Evolutionary conservation across 306 rosid species (phyloP), one percentile per base, ranked within the genome.

Genomic region (Trichosanthes cucumerina): DNA sequence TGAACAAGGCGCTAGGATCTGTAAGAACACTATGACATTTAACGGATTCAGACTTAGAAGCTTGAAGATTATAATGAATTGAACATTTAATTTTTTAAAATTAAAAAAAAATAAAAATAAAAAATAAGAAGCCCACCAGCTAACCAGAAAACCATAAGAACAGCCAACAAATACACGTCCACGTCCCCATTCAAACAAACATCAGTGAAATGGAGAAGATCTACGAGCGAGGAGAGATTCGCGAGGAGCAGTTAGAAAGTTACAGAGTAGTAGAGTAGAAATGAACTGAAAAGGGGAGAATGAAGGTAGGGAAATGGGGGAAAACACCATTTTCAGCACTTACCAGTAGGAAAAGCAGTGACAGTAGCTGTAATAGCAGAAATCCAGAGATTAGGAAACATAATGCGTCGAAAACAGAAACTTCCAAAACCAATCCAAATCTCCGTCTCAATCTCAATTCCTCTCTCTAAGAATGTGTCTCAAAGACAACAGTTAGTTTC

Each of bases 321-420:
- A 19, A 69, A 70, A 75, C 19, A 24, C 59, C 34, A 39, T 46
- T 28, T 28, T 77, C 7, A 34, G 38, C 76, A 33, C 26, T 71
- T 79, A 26, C 80, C 63, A 53, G 85, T 41, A 54, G 72, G 4
- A 52, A 24, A 34, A 31, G 59, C 56, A 62, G 77, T 65, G 34
- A 6, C 79, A 79, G 73, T 88, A 83, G 87, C 87, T 71, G 81
- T 86, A 85, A 89, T 92, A 91, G 88, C 91, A 85, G 94, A 87
- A 91, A 87, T 83, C 88, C 87, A 78, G 53, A 76, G 80, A 73
- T 58, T 73, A 4, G 63, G 63, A 71, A 53, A 79, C 82, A 56
- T 79, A 21, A 33, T 65, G 53, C 4, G 49, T 65, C 62, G 78
- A 79, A 18, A 43, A 70, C 38, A 56, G 78, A 39, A 41, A 70